These are phyloP conservation scores for Thuja plicata DNA, from an alignment of 83 land plant species.

Conservation along the genomic window DNA sequence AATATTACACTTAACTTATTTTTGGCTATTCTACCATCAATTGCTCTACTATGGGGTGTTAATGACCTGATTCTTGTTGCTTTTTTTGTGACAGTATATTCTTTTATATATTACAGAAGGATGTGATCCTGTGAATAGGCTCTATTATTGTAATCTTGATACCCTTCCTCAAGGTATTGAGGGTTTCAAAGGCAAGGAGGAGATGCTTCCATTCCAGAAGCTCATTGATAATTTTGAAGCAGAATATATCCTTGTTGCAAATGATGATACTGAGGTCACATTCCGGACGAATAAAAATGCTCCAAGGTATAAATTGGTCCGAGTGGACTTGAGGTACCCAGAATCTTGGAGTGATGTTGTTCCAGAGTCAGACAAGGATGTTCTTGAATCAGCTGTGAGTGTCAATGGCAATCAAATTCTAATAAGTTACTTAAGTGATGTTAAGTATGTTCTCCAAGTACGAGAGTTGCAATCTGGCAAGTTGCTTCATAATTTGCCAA, in stretches of 20 bases:
- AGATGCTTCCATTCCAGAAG: slow-evolving; percentile 76
- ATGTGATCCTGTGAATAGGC: slow-evolving; percentile 83
- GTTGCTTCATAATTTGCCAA: slow-evolving; percentile 56
- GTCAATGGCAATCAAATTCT: slow-evolving; percentile 72
- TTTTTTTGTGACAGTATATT: slow-evolving; percentile 62
- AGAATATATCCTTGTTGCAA: slow-evolving; percentile 64
- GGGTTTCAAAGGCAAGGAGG: slow-evolving; percentile 43
- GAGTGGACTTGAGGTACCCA: slow-evolving; percentile 75
- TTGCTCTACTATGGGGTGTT: background rate
- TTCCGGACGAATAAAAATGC: slow-evolving; percentile 91
- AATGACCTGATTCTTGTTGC: background rate
- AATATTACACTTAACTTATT: background rate
- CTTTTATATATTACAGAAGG: slow-evolving; percentile 66
- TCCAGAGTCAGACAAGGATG: slow-evolving; percentile 72
- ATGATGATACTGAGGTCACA: slow-evolving; percentile 85
- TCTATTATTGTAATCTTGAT: slow-evolving; percentile 76
- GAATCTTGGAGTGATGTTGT: slow-evolving; percentile 73
- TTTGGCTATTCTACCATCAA: background rate
- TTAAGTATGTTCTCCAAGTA: slow-evolving; percentile 80
- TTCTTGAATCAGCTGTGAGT: slow-evolving; percentile 66
- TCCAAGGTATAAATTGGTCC: slow-evolving; percentile 78
- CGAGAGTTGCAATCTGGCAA: slow-evolving; percentile 74
- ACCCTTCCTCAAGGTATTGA: slow-evolving; percentile 66
- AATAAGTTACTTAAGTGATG: slow-evolving; percentile 86
- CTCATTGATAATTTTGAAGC: slow-evolving; percentile 93